Base-by-base conservation (phyloP, 2,329 filamentous ascomycete species). In the Ophiobolus disseminans region DNA sequence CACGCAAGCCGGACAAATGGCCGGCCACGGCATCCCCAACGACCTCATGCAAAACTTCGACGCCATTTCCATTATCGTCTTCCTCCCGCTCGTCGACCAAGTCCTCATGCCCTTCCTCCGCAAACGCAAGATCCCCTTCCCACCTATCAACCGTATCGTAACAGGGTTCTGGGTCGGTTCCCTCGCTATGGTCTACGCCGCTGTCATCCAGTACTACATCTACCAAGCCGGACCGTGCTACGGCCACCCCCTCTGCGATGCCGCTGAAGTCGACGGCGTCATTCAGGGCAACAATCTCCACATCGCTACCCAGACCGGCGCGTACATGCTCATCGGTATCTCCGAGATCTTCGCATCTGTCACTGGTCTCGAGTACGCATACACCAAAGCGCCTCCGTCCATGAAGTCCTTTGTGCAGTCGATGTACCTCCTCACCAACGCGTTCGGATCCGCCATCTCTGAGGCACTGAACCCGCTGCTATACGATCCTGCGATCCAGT, bases 401-500 rank as follows among this genome's bases (percentile, higher is more conserved):
- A 78, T 79, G 76, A 78, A 78, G 64, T 76, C 73, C 0, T 78
- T 78, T 53, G 74, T 78, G 21, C 75, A 77, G 57, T 70, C 79
- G 79, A 74, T 86, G 49, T 85, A 79, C 66, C 80, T 85, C 42
- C 79, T 86, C 57, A 85, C 82, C 55, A 83, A 80, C 55, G 84
- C 83, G 5, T 80, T 86, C 45, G 82, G 82, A 6, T 78, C 82
- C 1, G 83, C 83, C 45, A 77, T 90, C 20, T 82, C 81, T 7
- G 83, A 87, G 66, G 86, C 85, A 0, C 74, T 89, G 8, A 81
- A 83, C 14, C 83, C 85, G 0, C 76, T 80, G 3, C 79, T 84
- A 2, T 80, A 82, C 50, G 82, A 90, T 58, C 87, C 87, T 4
- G 80, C 83, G 53, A 83, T 88, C 59, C 61, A 86, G 55, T 89